Evolutionary conservation across 75 land plant species (phyloP).

Genomic region (Picea sitchensis): DNA sequence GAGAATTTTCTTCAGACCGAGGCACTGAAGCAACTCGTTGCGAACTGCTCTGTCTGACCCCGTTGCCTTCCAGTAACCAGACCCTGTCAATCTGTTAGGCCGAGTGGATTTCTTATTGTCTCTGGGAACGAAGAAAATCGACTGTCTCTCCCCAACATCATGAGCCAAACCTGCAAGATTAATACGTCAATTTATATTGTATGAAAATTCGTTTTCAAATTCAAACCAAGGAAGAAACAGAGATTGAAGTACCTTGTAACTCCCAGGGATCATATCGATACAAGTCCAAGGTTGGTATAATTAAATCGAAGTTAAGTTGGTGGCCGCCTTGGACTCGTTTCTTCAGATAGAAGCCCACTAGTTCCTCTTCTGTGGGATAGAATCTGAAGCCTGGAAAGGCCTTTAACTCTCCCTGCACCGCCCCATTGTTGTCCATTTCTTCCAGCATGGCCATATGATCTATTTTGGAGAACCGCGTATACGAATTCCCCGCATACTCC

Average conservation of each 20-base stretch:
- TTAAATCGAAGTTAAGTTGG: neutral
- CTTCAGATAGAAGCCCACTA: conserved; percentile 17
- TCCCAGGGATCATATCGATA: conserved; percentile 21
- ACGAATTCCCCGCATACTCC: too few species aligned
- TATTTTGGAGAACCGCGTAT: too few species aligned
- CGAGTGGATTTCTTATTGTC: conserved; percentile 52
- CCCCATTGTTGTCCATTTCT: too few species aligned
- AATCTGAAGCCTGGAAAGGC: conserved; percentile 21
- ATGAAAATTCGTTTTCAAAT: too few species aligned
- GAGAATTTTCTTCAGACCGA: conserved; percentile 57
- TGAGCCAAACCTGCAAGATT: too few species aligned
- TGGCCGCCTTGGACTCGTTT: conserved; percentile 1
- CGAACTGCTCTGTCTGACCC: conserved; percentile 51
- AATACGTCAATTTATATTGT: too few species aligned
- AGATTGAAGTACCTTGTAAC: conserved; percentile 1
- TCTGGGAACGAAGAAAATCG: conserved; percentile 56
- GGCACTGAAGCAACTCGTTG: conserved; percentile 9
- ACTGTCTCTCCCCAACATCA: conserved; percentile 13
- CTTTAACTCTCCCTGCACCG: too few species aligned
- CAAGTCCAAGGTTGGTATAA: conserved; percentile 7
- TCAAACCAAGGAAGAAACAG: too few species aligned
- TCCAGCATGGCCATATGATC: too few species aligned
- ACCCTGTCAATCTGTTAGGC: conserved; percentile 36
- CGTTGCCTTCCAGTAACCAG: conserved; percentile 84
- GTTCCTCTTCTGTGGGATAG: conserved; percentile 28